A percentile compares a stretch with the other conserved stretches of the same genome.
Conservation (phyloP, 2,329 filamentous ascomycete species). For the Cladosporium sp. region DNA sequence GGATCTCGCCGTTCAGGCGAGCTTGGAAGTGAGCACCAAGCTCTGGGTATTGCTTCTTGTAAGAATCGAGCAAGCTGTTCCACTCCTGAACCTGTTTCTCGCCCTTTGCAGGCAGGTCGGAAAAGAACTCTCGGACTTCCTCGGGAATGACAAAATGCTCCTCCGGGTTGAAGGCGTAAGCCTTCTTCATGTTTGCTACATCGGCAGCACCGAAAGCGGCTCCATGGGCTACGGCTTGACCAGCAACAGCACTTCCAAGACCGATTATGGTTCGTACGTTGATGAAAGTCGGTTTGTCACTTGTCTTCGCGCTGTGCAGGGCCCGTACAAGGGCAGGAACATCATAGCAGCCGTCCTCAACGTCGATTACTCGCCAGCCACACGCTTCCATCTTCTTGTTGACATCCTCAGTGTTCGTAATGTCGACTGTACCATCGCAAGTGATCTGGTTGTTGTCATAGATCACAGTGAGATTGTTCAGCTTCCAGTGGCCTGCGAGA, state of each 20-base stretch:
- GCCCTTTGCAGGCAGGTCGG: constrained; percentile 42
- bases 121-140: constrained; percentile 48
- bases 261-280: constrained; percentile 54
- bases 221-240: constrained; percentile 51
- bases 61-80: constrained; percentile 37
- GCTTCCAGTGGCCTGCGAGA: constrained; percentile 49
- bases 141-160: constrained; percentile 35
- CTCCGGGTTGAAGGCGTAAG: constrained; percentile 44
- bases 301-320: constrained; percentile 39
- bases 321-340: constrained; percentile 44
- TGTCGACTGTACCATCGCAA: constrained; percentile 52
- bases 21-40: constrained; percentile 44
- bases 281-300: constrained; percentile 47
- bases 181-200: constrained; percentile 49
- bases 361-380: constrained; percentile 51
- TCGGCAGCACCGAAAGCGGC: constrained; percentile 51
- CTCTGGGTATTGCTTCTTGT: constrained; percentile 40
- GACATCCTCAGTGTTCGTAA: constrained; percentile 51
- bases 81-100: constrained; percentile 44
- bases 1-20: constrained; percentile 44
- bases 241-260: constrained; percentile 44
- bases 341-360: constrained; percentile 49
- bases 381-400: constrained; percentile 53
- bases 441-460: constrained; percentile 59
- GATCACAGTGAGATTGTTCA: constrained; percentile 52